phyloP scores from a whole-genome alignment of 1,284 basidiomycete genomes.

The Ganoderma sp. region DNA sequence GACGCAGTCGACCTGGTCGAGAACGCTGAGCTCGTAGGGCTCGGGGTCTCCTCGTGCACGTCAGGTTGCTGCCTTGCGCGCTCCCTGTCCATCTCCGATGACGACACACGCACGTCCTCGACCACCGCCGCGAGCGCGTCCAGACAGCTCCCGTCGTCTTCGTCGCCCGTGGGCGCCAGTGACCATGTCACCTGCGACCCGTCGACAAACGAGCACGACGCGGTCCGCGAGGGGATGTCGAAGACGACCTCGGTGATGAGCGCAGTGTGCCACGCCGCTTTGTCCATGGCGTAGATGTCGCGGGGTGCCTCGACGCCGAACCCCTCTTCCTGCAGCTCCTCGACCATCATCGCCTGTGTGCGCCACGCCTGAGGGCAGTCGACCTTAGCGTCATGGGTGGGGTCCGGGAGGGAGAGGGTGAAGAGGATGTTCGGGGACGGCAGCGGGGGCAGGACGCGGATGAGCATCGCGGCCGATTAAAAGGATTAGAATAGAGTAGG shows the following conservation, averaged over 20 bases:
- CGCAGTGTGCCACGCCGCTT: conserved; percentile 60
- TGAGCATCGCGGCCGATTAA: conserved; percentile 57
- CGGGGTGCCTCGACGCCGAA: conserved; percentile 43
- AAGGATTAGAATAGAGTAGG: conserved; percentile 24
- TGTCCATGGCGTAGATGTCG: conserved; percentile 67
- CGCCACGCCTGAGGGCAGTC: conserved; percentile 62
- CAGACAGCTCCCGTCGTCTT: conserved; percentile 43
- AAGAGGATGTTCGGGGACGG: conserved; percentile 74
- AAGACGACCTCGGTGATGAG: conserved; percentile 65
- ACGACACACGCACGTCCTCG: conserved; percentile 55
- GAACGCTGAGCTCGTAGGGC: conserved; percentile 10
- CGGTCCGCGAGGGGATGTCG: conserved; percentile 53
- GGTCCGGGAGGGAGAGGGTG: conserved; percentile 62
- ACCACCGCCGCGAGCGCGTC: conserved; percentile 55
- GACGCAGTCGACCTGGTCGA: conserved; percentile 17
- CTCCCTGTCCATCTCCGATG: conserved; percentile 31
- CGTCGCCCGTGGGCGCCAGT: conserved; percentile 38
- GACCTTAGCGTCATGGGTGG: conserved; percentile 50
- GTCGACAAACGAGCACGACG: conserved; percentile 64
- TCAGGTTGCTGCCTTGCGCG: conserved; percentile 18
- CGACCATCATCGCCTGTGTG: conserved; percentile 62
- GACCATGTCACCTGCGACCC: conserved; percentile 56
- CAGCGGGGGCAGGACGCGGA: conserved; percentile 64
- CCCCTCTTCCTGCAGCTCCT: conserved; percentile 41
- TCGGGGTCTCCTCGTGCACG: conserved; percentile 12